Evolutionary conservation across 257 asterid species (phyloP).

Genomic region (Nicotiana attenuata): DNA sequence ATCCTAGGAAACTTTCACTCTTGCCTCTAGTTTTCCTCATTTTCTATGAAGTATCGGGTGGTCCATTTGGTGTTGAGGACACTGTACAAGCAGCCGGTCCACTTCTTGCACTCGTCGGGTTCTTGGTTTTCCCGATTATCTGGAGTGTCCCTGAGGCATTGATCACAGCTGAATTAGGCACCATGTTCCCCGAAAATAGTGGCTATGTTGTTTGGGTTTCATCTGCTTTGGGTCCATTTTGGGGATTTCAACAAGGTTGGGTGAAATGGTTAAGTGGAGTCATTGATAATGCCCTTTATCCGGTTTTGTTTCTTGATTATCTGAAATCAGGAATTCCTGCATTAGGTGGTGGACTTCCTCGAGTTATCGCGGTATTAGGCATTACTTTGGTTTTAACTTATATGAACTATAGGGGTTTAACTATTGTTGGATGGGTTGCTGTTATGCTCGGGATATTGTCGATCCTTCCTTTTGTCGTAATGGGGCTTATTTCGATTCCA

Average conservation of each 20-base stretch:
- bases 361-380: slow-evolving; percentile 41
- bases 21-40: slow-evolving; percentile 60
- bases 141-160: slow-evolving; percentile 83
- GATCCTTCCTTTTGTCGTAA: slow-evolving; percentile 56
- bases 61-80: slow-evolving; percentile 71
- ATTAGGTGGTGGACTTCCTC: slow-evolving; percentile 50
- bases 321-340: slow-evolving; percentile 61
- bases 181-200: slow-evolving; percentile 75
- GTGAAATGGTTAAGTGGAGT: slow-evolving; percentile 79
- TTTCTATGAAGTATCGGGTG: slow-evolving; percentile 67
- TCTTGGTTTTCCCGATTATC: slow-evolving; percentile 48
- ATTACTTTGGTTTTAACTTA: slow-evolving; percentile 40
- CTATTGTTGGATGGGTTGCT: slow-evolving; percentile 68
- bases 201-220: slow-evolving; percentile 79
- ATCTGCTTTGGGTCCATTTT: slow-evolving; percentile 62
- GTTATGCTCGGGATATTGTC: slow-evolving; percentile 53
- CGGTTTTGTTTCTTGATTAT: slow-evolving; percentile 58
- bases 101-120: slow-evolving; percentile 58
- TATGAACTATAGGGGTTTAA: slow-evolving; percentile 59
- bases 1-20: slow-evolving; percentile 32
- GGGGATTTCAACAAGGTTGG: slow-evolving; percentile 78
- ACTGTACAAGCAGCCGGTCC: slow-evolving; percentile 65
- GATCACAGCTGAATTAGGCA: slow-evolving; percentile 66
- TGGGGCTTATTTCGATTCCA: slow-evolving; percentile 61
- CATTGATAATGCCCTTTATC: slow-evolving; percentile 63